phyloP scores from a whole-genome alignment of 2,329 filamentous ascomycete species.

The Apiospora arundinis region DNA sequence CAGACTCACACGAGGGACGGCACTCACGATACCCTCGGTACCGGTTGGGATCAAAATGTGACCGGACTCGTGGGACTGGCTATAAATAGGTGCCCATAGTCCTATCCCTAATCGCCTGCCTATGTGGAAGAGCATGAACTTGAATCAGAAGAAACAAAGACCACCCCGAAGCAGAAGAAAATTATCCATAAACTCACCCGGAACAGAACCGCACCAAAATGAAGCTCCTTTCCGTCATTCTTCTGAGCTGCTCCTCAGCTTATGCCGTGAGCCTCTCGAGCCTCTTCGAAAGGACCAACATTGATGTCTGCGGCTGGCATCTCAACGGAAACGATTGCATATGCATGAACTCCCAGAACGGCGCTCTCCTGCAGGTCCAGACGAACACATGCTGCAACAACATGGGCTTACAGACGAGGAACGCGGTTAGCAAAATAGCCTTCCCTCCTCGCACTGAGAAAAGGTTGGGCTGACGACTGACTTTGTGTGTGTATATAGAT shows the following conservation, averaged over 20 bases:
- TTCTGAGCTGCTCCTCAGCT: not conserved
- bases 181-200: no score
- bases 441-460: no score
- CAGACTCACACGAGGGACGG: not conserved
- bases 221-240: not conserved
- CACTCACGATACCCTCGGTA: not conserved
- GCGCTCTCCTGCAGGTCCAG: not conserved
- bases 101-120: not conserved
- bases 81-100: not conserved
- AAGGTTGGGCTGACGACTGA: not conserved
- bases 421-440: not conserved
- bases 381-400: slow-evolving; percentile 11
- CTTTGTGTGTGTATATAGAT: not conserved
- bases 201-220: no score
- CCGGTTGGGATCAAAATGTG: not conserved
- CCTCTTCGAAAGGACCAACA: not conserved
- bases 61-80: not conserved
- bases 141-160: not conserved
- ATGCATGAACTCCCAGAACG: slow-evolving; percentile 11
- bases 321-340: slow-evolving; percentile 7
- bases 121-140: no score
- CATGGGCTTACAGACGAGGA: not conserved
- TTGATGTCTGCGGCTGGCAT: slow-evolving; percentile 17
- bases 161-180: not conserved
- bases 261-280: not conserved